Base-by-base conservation (phyloP, 257 asterid genomes). In the Penstemon newberryi region DNA sequence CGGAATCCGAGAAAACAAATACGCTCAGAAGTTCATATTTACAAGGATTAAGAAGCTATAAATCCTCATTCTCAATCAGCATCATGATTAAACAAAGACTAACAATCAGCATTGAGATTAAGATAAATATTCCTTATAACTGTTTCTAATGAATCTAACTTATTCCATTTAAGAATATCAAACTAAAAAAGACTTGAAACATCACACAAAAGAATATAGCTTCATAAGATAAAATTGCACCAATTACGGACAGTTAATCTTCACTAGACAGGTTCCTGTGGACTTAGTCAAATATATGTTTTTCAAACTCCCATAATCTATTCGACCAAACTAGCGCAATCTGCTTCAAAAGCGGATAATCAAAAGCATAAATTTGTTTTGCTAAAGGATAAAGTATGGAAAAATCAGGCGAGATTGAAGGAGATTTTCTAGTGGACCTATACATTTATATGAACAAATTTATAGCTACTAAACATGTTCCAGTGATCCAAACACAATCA, bases 401-500 rank as follows among this genome's bases (percentile, higher is more conserved):
- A 15, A 55, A 45, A 49, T 39, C 11, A 56, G 56, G 18, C n/a
- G 0, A 49, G 8, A 25, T 7, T 46, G 4, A 46, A 3, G 51
- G 11, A 46, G 9, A 46, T 46, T 7, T 46, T 46, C 51, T 46
- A 46, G 12, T 46, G 10, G 7, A 46, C 12, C 51, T 45, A 15
- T 18, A 45, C 7, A 44, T 8, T 10, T 2, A 60, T 13, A 72
- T 47, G 49, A 19, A 56, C 65, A 64, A 44, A 61, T 47, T 37
- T 61, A 60, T 36, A 69, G 3, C 38, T 44, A 8, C 5, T 60
- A 46, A 69, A 65, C 53, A 49, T 54, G 61, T 45, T 60, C 10
- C 8, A 36, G 19, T 40, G 64, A 66, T 61, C 54, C 43, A 63
- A 60, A 36, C 70, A 19, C 39, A 64, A 43, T 61, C 71, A 65